Base-by-base conservation (phyloP, 768 basidiomycete species). In the Amanita rubescens region DNA sequence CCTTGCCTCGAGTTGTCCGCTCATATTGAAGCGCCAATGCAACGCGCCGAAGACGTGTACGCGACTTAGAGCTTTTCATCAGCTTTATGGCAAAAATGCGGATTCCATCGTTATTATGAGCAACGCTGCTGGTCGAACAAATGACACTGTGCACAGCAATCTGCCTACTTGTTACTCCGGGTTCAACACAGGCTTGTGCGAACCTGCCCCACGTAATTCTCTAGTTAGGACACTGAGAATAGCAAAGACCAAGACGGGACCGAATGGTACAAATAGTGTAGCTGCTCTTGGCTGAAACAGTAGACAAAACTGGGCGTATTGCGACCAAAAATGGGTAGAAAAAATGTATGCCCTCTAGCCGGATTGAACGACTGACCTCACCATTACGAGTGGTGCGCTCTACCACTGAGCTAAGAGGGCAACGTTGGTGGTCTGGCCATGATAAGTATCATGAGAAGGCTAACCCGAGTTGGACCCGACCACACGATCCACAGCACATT, bases 401-500 rank as follows among this genome's bases (percentile, higher is more conserved):
- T 76, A 74, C 75, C 74, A 72, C 75, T 77, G 74, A 76, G 75
- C 75, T 74, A 75, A 74, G 63, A 65, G 73, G 74, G 74, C 74
- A 54, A 60, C 67, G n/a, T 30, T 8, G 8, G 2, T 9, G 14
- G 27, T 8, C 14, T 0, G 6, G 20, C 6, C 25, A 27, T n/a
- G 0, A 43, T n/a, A 20, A 5, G 11, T 20, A 42, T 14, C 19
- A 20, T 7, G 22, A 20, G 20, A 42, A n/a, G 27, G 27, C 27
- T 30, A 30, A 3, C 27, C 27, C 27, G 27, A 30, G 27, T 30
- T 8, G 3, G 27, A 30, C 27, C n/a, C n/a, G n/a, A n/a, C n/a
- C n/a, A n/a, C n/a, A n/a, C n/a, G n/a, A n/a, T n/a, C n/a, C n/a
- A n/a, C n/a, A n/a, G n/a, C n/a, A n/a, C n/a, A n/a, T n/a, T 30